phyloP scores from a whole-genome alignment of 108 stramenopile genomes.

The Stephanodiscus minutulus region DNA sequence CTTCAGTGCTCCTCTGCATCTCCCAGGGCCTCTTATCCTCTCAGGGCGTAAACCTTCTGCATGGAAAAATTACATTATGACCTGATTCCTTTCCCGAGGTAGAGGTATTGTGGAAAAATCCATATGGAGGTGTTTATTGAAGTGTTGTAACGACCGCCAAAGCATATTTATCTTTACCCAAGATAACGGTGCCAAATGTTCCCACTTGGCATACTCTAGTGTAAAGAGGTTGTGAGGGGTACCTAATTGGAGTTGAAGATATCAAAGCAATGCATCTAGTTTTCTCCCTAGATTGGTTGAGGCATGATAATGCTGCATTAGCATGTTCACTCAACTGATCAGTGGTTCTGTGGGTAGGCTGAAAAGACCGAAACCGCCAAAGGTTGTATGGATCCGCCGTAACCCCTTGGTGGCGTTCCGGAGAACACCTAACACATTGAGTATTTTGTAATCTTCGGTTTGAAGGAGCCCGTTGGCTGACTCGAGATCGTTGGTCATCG shows the following conservation, averaged over 20 bases:
- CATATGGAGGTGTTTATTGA: not conserved
- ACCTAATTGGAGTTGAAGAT: constrained; percentile 26
- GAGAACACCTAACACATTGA: constrained; percentile 4
- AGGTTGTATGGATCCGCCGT: constrained; percentile 5
- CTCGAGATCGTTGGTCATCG: not conserved
- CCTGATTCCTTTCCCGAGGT: constrained; percentile 2
- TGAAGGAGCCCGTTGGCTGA: not conserved
- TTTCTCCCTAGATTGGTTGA: not conserved
- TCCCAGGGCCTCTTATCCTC: not conserved
- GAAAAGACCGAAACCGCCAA: constrained; percentile 10
- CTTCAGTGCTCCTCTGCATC: not conserved
- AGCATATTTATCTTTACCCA: constrained; percentile 14
- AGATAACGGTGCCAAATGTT: not conserved
- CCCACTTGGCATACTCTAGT: not conserved
- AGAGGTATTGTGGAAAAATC: not conserved
- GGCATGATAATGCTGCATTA: constrained; percentile 19
- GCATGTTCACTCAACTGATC: not conserved
- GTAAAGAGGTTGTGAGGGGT: not conserved
- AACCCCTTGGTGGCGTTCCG: constrained; percentile 1
- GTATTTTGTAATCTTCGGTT: not conserved
- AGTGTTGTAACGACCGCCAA: constrained; percentile 2
- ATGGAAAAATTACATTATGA: not conserved
- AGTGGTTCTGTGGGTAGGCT: not conserved
- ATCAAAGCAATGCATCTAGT: constrained; percentile 2
- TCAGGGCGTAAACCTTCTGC: not conserved